Evolutionary conservation across 768 basidiomycete genomes (phyloP), one percentile per base, ranked within the genome.

Genomic region (Boletus eberwhitei): DNA sequence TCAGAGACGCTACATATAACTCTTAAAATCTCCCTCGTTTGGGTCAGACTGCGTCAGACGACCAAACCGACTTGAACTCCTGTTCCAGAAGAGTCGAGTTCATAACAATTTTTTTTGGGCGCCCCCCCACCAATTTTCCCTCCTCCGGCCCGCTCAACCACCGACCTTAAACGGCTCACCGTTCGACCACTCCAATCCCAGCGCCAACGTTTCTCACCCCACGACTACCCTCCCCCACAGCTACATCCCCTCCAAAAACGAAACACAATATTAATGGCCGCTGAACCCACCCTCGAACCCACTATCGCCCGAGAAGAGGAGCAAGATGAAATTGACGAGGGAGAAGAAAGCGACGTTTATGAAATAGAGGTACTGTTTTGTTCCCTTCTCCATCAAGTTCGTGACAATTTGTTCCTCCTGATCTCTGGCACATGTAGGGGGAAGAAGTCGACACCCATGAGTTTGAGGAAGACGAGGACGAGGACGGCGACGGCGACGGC

Each of bases 261-360:
- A 57, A 19, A 11, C 3, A 57, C 19, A 37, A n/a, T n/a, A n/a
- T n/a, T n/a, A n/a, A 70, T 70, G 69, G 47, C 64, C 29, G 47
- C 62, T 42, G 54, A 68, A 50, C 59, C 66, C 24, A 17, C 54
- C 1, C 21, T 41, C 11, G 57, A 71, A 32, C 56, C 61, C 5
- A 44, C 52, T 11, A 11, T 45, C 37, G 0, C 7, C 0, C 14
- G 3, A 1, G 41, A 56, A 21, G 58, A 63, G 35, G 42, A 37
- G 26, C n/a, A 34, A 8, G 55, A 60, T 14, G 58, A 55, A 29
- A 3, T 6, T 21, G 48, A 59, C 7, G 63, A 61, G 2, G 68
- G 48, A 13, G 70, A 71, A n/a, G 66, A 71, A 29, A 68, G 59
- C 29, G 68, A 69, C 21, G n/a, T 17, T 2, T 71, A 70, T 44